A percentile compares a stretch with the other conserved stretches of the same genome.
Conservation (phyloP, 23 red algal species). For the Chondrus crispus region DNA sequence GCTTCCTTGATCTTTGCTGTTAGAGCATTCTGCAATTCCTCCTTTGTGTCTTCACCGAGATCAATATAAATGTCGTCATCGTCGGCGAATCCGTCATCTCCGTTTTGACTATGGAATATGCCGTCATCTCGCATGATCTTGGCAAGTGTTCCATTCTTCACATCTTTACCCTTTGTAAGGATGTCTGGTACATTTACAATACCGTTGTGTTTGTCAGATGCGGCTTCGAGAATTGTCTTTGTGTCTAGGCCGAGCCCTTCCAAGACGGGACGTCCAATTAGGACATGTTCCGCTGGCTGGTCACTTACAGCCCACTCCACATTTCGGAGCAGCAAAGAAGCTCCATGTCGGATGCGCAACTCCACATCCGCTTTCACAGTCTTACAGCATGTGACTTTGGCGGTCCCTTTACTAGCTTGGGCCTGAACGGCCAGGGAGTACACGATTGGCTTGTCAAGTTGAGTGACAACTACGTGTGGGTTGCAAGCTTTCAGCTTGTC, state of each 20-base stretch:
- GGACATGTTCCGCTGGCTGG: background rate
- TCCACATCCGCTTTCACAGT: background rate
- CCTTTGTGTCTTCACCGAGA: background rate
- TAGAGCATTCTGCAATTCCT: background rate
- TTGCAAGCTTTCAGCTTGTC: background rate
- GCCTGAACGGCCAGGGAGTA: slow-evolving; percentile 2
- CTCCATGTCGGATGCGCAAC: background rate
- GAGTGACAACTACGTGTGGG: background rate
- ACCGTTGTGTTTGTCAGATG: background rate
- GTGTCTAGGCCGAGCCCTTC: background rate
- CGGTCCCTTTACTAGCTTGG: background rate
- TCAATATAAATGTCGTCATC: background rate
- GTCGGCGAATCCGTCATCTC: background rate
- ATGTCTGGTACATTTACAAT: background rate
- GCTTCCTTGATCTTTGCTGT: background rate
- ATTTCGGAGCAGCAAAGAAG: background rate
- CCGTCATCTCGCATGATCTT: background rate
- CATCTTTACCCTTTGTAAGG: background rate
- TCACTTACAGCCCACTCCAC: background rate
- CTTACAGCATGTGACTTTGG: background rate
- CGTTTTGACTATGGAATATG: background rate
- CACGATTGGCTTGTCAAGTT: background rate
- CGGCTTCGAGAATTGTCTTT: background rate
- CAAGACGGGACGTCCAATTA: background rate
- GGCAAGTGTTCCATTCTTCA: background rate